Evolutionary conservation across 306 rosid species (phyloP), one percentile per base, ranked within the genome.

Genomic region (Prunus armeniaca): DNA sequence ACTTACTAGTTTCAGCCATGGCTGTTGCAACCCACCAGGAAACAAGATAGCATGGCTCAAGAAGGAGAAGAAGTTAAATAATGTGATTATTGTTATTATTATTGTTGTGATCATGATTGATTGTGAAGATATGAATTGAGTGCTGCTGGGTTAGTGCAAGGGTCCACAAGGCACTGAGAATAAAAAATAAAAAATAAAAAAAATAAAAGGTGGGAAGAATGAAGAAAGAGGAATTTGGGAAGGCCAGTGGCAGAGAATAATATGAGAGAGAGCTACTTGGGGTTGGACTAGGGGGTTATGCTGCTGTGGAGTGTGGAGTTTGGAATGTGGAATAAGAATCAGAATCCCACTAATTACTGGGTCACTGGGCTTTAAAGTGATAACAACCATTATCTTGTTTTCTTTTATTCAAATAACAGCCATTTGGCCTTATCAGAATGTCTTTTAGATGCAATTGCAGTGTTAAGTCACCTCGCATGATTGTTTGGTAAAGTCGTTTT

Each of bases 261-360:
- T 1, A 34, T 34, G 41, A 34, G 41, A 61, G 75, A 82, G 80
- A 79, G 85, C 47, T 58, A 82, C 43, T 60, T 69, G 82, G 80
- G 13, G 52, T 49, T 2, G 52, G 52, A 1, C 1, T 38, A 38
- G 43, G 43, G 43, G 43, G 8, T 34, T 65, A 12, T 14, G 58
- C 9, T 52, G 58, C 20, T 66, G 9, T 66, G 3, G 11, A 38
- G 67, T 65, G 45, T 30, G 24, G 68, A 74, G 82, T 63, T 55
- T 74, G 68, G 43, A 38, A n/a, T 79, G 89, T 89, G 89, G 92
- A 85, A 84, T 57, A 60, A 69, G 92, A 88, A 89, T 78, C 75
- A 85, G 88, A 89, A 88, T 85, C 90, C 94, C 97, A 89, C 94
- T 91, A 76, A 78, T 56, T 22, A 46, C 65, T 65, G 43, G 70